Base-by-base conservation (phyloP, 164 flowering plant genomes). In the Tetrastigma voinierianum region DNA sequence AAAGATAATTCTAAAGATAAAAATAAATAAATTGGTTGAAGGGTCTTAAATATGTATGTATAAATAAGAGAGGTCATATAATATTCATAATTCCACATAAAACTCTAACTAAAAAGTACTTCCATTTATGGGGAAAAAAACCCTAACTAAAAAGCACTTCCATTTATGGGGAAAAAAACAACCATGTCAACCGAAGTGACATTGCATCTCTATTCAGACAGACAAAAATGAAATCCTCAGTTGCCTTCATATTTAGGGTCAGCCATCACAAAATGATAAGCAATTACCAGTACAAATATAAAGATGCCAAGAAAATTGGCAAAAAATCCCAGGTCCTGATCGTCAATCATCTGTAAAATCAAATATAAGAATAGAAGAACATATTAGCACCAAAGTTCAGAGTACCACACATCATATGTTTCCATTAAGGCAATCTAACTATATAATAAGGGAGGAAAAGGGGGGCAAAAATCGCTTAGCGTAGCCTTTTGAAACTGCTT, bases 221-320 rank as follows among this genome's bases (percentile, higher is more conserved):
- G 18, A 46, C 10, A 47, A 12, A 2, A 59, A 54, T 18, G 46
- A 23, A 25, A 54, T 2, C 51, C 45, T 66, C 62, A 78, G 62
- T 72, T 81, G 49, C 77, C 82, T 70, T 77, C 85, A 60, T 74
- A 82, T 62, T 82, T 82, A 2, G 85, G 82, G 51, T 82, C 85
- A 46, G 81, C 83, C 70, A 73, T 54, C 57, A 79, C 85, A 44
- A 65, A 82, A 57, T 82, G 85, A 64, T 79, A 82, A 4, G 83
- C 85, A 46, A 79, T 82, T 18, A 82, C 83, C 73, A 82, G 25
- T 3, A 57, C 76, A 68, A 82, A 79, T n/a, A 79, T 68, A 44
- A 79, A 79, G 44, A 82, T 69, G 24, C 85, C 85, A 2, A 82
- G 81, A 70, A 82, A 76, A 66, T 82, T 82, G 75, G 81, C 82